Conservation (phyloP, 208 protist genomes). For the Wallacemonas sp. region DNA sequence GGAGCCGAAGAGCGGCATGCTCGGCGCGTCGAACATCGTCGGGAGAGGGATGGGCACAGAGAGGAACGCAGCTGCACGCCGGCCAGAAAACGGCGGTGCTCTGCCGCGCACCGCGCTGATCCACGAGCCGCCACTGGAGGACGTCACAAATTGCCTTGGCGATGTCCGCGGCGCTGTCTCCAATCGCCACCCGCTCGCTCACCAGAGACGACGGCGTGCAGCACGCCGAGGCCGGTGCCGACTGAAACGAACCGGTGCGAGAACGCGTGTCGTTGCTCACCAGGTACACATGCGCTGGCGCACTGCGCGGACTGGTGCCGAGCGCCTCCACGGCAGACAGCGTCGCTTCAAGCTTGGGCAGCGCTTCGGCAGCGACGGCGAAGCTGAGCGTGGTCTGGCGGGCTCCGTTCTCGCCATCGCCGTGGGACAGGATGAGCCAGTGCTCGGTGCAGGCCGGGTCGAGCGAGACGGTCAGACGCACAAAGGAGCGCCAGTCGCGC, state of each 20-base stretch:
- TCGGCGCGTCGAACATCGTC: conserved; percentile 40
- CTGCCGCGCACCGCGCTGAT: not conserved
- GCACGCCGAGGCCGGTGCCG: not conserved
- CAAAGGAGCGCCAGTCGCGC: conserved; percentile 23
- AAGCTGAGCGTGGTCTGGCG: not conserved
- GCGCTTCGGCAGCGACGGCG: not conserved
- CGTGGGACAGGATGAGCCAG: conserved; percentile 23
- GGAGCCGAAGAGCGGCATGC: conserved; percentile 60
- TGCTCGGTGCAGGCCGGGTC: conserved; percentile 8
- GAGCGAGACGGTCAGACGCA: conserved; percentile 22
- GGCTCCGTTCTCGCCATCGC: not conserved
- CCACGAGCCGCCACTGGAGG: conserved; percentile 25
- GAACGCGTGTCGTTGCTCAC: not conserved
- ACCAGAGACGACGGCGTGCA: not conserved
- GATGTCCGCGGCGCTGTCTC: conserved; percentile 36
- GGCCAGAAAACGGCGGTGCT: conserved; percentile 65
- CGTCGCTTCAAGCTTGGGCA: not conserved
- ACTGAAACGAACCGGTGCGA: not conserved
- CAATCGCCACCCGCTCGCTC: conserved; percentile 55
- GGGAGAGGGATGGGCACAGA: conserved; percentile 59
- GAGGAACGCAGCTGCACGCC: conserved; percentile 36
- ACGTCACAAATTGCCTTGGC: conserved; percentile 30
- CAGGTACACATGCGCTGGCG: not conserved
- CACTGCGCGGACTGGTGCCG: not conserved
- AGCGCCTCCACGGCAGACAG: not conserved